Evolutionary conservation across 2,329 filamentous ascomycete species (phyloP).

Genomic region (Saccharata proteae): DNA sequence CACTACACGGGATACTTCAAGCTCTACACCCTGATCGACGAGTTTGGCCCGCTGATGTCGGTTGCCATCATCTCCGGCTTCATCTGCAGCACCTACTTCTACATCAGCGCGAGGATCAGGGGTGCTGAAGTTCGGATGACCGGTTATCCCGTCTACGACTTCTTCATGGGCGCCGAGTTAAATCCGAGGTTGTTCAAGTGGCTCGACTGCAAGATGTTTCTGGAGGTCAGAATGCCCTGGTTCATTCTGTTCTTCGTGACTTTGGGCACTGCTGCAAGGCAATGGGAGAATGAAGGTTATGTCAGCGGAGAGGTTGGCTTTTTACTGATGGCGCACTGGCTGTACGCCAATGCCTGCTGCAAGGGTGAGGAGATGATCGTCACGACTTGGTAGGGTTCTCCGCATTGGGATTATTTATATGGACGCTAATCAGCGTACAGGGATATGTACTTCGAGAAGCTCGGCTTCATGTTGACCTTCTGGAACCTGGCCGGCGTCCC

Average conservation of each 20-base stretch:
- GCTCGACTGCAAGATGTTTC: slow-evolving; percentile 91
- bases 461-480: slow-evolving; percentile 96
- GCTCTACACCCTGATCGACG: slow-evolving; percentile 83
- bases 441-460: slow-evolving; percentile 97
- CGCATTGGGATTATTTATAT: background rate
- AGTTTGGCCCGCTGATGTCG: slow-evolving; percentile 86
- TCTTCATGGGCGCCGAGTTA: slow-evolving; percentile 82
- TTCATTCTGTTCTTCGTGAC: slow-evolving; percentile 75
- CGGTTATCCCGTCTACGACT: slow-evolving; percentile 67
- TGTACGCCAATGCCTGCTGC: slow-evolving; percentile 84
- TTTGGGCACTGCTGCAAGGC: slow-evolving; percentile 63
- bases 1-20: slow-evolving; percentile 80
- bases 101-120: slow-evolving; percentile 69
- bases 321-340: slow-evolving; percentile 76
- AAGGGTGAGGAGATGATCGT: slow-evolving; percentile 89
- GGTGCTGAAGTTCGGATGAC: slow-evolving; percentile 90
- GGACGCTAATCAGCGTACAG: slow-evolving; percentile 22
- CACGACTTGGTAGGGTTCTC: slow-evolving; percentile 55
- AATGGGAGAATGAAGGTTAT: slow-evolving; percentile 76
- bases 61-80: slow-evolving; percentile 90
- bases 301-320: slow-evolving; percentile 77
- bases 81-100: slow-evolving; percentile 69
- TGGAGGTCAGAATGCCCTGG: slow-evolving; percentile 85
- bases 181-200: slow-evolving; percentile 78
- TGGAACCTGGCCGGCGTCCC: slow-evolving; percentile 92